phyloP scores from a whole-genome alignment of 2,329 filamentous ascomycete genomes.

The Exophiala sp. region DNA sequence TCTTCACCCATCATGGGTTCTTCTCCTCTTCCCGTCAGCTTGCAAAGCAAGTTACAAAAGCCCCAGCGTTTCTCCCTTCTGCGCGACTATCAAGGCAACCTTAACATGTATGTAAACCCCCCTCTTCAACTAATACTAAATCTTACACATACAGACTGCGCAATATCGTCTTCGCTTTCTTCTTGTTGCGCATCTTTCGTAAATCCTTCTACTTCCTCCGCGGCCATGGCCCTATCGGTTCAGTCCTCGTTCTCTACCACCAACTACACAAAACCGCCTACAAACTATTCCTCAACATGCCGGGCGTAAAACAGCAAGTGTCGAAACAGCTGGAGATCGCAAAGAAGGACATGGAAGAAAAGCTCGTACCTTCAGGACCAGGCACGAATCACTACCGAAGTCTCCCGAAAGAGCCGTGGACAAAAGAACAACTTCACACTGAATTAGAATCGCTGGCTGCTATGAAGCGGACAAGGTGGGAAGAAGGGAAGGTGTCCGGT shows the following conservation, averaged over 20 bases:
- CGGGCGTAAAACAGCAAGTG: constrained; percentile 81
- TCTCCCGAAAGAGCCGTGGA: constrained; percentile 81
- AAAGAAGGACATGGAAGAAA: constrained; percentile 74
- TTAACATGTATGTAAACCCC: constrained; percentile 43
- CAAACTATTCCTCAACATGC: constrained; percentile 78
- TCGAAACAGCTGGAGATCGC: constrained; percentile 79
- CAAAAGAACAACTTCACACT: constrained; percentile 69
- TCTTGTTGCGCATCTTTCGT: constrained; percentile 78
- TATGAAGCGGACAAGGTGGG: constrained; percentile 95
- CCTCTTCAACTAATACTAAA: background rate
- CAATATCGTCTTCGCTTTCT: constrained; percentile 85
- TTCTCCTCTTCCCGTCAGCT: constrained; percentile 40
- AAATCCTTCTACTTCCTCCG: constrained; percentile 79
- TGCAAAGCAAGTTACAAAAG: constrained; percentile 44
- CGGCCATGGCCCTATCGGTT: constrained; percentile 82
- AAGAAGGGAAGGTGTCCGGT: constrained; percentile 89
- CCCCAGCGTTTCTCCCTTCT: constrained; percentile 33
- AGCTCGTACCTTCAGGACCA: constrained; percentile 71
- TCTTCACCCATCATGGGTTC: constrained; percentile 35
- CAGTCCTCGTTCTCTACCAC: constrained; percentile 69
- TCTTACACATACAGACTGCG: constrained; percentile 57
- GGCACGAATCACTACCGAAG: constrained; percentile 69
- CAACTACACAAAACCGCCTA: constrained; percentile 71
- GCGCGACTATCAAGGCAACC: constrained; percentile 37
- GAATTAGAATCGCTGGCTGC: constrained; percentile 75